Conservation (phyloP, 352 stramenopile species). For the Phytopythium oedochilum region DNA sequence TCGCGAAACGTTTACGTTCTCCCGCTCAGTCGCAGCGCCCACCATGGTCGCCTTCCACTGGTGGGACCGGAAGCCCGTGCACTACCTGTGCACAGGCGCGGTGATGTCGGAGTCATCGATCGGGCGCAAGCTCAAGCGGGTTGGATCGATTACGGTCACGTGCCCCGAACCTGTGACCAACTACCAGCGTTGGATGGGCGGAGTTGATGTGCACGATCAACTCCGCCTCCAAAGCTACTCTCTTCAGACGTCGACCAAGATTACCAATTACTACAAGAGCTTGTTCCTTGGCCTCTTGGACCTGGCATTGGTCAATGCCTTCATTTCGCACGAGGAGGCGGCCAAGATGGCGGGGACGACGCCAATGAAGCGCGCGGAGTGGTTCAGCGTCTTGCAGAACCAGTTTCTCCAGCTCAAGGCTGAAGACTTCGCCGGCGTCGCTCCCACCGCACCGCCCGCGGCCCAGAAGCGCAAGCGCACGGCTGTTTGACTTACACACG, state of each 20-base stretch:
- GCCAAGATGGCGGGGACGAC: neutral
- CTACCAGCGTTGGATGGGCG: constrained; percentile 27
- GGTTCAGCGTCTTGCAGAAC: neutral
- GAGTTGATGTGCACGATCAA: constrained; percentile 18
- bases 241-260: constrained; percentile 6
- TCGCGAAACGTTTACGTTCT: too few species aligned
- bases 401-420: constrained; percentile 3
- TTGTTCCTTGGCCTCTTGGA: constrained; percentile 11
- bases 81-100: constrained; percentile 18
- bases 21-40: constrained; percentile 1
- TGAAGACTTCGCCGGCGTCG: constrained; percentile 9
- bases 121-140: constrained; percentile 13
- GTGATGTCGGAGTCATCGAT: constrained; percentile 5
- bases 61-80: constrained; percentile 27
- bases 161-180: constrained; percentile 16
- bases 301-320: constrained; percentile 15
- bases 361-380: constrained; percentile 6
- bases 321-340: constrained; percentile 11
- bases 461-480: constrained; percentile 1
- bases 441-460: neutral
- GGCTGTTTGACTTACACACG: neutral
- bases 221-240: constrained; percentile 17
- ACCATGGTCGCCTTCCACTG: constrained; percentile 13
- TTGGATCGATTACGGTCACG: constrained; percentile 2
- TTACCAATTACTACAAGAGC: constrained; percentile 17